A percentile compares a stretch with the other conserved stretches of the same genome.
Evolutionary conservation across 2,329 filamentous ascomycete genomes (phyloP).

Genomic region (Passalora sequoiae): DNA sequence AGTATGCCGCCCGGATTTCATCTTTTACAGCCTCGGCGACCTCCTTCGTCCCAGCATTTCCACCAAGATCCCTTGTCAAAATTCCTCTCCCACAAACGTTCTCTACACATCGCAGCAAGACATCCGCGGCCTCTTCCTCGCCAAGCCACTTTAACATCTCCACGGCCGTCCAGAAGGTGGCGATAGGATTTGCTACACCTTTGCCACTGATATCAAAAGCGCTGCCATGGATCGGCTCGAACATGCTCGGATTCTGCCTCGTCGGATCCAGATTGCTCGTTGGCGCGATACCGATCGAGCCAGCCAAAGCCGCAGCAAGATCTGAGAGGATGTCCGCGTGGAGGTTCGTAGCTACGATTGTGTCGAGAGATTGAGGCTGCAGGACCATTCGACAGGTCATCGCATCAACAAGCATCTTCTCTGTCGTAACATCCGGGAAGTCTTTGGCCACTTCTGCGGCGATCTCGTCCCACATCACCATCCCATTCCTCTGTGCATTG

Average conservation of each 20-base stretch:
- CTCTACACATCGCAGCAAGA: conserved; percentile 51
- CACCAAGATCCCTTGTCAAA: conserved; percentile 52
- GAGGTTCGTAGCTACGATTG: conserved; percentile 60
- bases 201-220: conserved; percentile 57
- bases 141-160: conserved; percentile 58
- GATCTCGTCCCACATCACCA: conserved; percentile 65
- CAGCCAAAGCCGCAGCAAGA: conserved; percentile 64
- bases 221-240: conserved; percentile 54
- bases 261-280: conserved; percentile 65
- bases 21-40: conserved; percentile 41
- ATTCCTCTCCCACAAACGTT: conserved; percentile 49
- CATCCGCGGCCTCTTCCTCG: conserved; percentile 47
- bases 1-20: conserved; percentile 31
- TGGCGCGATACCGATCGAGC: conserved; percentile 66
- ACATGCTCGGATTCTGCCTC: conserved; percentile 55
- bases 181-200: conserved; percentile 58
- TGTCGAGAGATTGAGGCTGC: conserved; percentile 56
- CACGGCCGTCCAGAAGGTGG: conserved; percentile 55
- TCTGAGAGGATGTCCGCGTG: conserved; percentile 65
- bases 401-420: conserved; percentile 64
- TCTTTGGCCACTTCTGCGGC: conserved; percentile 51
- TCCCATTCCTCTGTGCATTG: conserved; percentile 61
- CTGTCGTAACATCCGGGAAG: conserved; percentile 55
- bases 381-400: conserved; percentile 62
- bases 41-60: conserved; percentile 39